A percentile compares a stretch with the other conserved stretches of the same genome.
Conservation (phyloP, 176 grass and related monocot species). For the Oryza longistaminata region DNA sequence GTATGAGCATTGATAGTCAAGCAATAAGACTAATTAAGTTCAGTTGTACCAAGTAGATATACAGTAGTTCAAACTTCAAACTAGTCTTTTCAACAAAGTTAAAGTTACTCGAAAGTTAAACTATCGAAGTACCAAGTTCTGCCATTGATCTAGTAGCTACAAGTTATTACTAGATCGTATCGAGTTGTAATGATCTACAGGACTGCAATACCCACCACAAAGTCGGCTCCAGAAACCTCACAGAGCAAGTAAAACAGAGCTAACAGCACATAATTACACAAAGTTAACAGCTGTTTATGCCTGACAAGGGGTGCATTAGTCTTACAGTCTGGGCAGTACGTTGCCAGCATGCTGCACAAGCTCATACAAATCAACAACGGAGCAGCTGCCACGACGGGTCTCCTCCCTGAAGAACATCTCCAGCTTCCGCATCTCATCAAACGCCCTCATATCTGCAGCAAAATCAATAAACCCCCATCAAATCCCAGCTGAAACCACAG, state of each 20-base stretch:
- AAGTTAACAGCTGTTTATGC: background rate
- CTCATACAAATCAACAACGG: conserved; percentile 86
- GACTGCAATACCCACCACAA: background rate
- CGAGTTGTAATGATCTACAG: background rate
- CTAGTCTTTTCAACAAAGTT: conserved; percentile 1
- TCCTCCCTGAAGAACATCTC: conserved; percentile 99
- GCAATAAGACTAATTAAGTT: background rate
- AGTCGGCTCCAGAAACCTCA: background rate
- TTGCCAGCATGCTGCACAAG: conserved; percentile 97
- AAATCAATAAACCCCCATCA: conserved; percentile 27
- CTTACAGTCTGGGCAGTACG: conserved; percentile 94
- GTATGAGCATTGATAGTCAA: background rate
- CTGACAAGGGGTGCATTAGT: background rate
- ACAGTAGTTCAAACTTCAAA: background rate
- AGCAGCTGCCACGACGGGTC: conserved; percentile 74
- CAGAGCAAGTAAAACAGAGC: background rate
- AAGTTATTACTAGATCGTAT: background rate
- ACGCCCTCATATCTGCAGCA: conserved; percentile 86
- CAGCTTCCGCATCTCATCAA: conserved; percentile 92
- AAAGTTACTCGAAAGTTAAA: background rate
- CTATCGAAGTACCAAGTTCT: background rate
- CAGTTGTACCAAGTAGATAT: background rate
- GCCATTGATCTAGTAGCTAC: background rate
- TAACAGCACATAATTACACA: background rate
- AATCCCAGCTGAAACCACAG: conserved; percentile 13